Evolutionary conservation across 176 grass and related monocot species (phyloP), one percentile per base, ranked within the genome.

Genomic region (Rhipidocladum racemiflorum): DNA sequence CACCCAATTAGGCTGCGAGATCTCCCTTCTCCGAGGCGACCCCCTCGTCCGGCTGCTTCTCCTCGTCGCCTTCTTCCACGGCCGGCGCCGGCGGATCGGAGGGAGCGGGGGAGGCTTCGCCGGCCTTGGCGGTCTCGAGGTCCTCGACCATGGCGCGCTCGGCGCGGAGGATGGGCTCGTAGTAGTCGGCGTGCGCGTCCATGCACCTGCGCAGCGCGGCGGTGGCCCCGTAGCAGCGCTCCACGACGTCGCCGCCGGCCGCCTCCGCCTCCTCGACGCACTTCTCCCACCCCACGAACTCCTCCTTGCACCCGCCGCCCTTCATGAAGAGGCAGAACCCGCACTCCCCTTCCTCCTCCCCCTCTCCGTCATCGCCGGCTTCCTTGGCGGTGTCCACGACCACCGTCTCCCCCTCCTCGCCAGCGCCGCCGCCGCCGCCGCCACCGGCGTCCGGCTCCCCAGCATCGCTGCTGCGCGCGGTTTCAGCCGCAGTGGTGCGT

Each of bases 261-360:
- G 74, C 73, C 75, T 99, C 91, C 7, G 91, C 85, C 12, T 55
- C 87, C 81, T 99, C 85, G 21, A 99, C 74, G 76, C 96, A 99
- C 61, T 99, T 87, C 96, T 99, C 96, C 96, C 96, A 99, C 29
- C 68, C 91, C 8, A 89, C 65, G 65, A 99, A 99, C 76, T 75
- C 80, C 7, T 91, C 91, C 87, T 93, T 91, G 91, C 96, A 99
- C 17, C 96, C 93, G n/a, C 93, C 93, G 60, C 87, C 91, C 84
- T 99, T 99, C 96, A 99, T 99, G 83, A 85, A 99, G 11, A 93
- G 55, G 87, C 96, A 99, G 72, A 99, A 99, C 10, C 89, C 85
- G 73, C 93, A 99, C 89, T 99, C 96, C 25, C 17, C 89, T 65
- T 87, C 89, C 75, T 84, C 94, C 83, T 80, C 85, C 67, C 46